Percentiles rank a stretch among this genome's conserved stretches.
Evolutionary conservation across 2,329 filamentous ascomycete genomes (phyloP).

Genomic region (Pseudogymnoascus sp.): DNA sequence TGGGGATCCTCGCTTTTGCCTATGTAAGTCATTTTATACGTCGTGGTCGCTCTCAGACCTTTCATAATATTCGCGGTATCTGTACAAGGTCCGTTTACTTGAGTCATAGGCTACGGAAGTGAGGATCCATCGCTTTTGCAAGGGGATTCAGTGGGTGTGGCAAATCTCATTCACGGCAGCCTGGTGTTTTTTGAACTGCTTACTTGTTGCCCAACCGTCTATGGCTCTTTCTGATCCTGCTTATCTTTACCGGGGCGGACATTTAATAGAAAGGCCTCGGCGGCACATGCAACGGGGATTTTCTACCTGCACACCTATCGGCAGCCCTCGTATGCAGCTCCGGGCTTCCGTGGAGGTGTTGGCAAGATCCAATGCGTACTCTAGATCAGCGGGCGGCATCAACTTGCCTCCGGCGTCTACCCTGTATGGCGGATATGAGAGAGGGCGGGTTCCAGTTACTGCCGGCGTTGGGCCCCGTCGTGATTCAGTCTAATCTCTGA

Average conservation of each 20-base stretch:
- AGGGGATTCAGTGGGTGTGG: background rate
- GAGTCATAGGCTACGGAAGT: background rate
- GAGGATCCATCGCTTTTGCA: background rate
- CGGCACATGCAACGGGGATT: background rate
- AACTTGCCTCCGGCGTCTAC: background rate
- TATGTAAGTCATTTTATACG: background rate
- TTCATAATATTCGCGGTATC: background rate
- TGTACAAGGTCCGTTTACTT: background rate
- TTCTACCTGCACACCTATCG: background rate
- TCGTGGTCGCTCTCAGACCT: background rate
- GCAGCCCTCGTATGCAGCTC: background rate
- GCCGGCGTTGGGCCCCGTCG: background rate
- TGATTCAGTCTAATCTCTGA: background rate
- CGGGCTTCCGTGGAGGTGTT: background rate
- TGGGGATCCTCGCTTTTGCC: background rate
- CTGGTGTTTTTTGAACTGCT: background rate
- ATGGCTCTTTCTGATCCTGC: background rate
- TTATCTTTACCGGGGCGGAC: background rate
- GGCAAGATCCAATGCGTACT: background rate
- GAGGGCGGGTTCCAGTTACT: background rate
- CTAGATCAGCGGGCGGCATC: background rate
- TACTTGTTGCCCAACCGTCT: background rate
- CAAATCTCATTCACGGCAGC: background rate
- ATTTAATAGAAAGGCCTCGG: background rate
- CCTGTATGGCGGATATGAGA: background rate